These are phyloP conservation scores for Blastocystis sp. DNA, from an alignment of 352 stramenopile genomes.

Conservation along the genomic window DNA sequence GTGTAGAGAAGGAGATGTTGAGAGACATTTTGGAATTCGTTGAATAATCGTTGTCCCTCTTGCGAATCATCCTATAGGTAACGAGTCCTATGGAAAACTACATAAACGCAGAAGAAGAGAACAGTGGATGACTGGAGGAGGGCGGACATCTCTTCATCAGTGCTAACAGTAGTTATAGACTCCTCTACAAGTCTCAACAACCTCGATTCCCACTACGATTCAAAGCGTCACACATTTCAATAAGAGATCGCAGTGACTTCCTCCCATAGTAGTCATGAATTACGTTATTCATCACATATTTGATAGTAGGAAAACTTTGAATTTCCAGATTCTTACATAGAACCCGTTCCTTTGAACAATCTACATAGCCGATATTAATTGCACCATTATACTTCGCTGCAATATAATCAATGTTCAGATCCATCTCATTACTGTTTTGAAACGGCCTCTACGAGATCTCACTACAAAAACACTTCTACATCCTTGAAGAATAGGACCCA, in stretches of 20 bases:
- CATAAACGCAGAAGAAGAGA: slow-evolving; percentile 43
- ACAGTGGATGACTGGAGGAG: slow-evolving; percentile 1
- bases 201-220: background rate
- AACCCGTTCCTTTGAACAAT: background rate
- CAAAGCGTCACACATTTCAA: slow-evolving; percentile 37
- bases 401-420: slow-evolving; percentile 41
- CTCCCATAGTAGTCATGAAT: slow-evolving; percentile 52
- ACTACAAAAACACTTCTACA: background rate
- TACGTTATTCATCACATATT: background rate
- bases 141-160: background rate
- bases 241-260: slow-evolving; percentile 14
- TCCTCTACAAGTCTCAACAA: background rate
- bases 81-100: background rate
- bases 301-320: slow-evolving; percentile 13
- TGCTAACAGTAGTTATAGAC: background rate
- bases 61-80: background rate
- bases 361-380: slow-evolving; percentile 26
- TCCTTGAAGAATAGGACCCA: slow-evolving; percentile 33
- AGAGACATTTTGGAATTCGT: background rate
- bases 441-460: background rate
- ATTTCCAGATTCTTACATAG: background rate
- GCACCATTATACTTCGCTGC: slow-evolving; percentile 35
- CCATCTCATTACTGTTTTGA: slow-evolving; percentile 17
- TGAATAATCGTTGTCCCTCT: background rate
- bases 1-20: slow-evolving; percentile 44